Percentiles rank a stretch among this genome's conserved stretches.
phyloP scores from a whole-genome alignment of 768 basidiomycete species.

The Phanerochaete sordida region DNA sequence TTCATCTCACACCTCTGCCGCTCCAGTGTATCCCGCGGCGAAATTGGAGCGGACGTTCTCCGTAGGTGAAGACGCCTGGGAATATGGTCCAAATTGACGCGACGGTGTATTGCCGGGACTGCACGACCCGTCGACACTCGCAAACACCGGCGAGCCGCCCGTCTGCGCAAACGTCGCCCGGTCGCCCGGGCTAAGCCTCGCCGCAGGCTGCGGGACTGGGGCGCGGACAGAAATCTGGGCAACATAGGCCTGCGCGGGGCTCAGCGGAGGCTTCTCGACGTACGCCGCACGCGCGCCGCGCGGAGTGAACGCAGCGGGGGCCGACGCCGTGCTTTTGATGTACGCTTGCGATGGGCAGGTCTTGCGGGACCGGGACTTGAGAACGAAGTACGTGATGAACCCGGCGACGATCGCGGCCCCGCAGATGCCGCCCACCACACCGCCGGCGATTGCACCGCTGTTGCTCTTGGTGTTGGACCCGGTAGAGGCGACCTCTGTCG shows the following conservation, averaged over 20 bases:
- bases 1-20: constrained; percentile 9
- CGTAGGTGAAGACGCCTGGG: not conserved
- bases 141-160: not conserved
- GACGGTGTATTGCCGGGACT: not conserved
- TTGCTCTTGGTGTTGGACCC: constrained; percentile 1
- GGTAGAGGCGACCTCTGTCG: too few relatives aligned
- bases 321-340: not conserved
- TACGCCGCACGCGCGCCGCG: not conserved
- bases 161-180: constrained; percentile 10
- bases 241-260: not conserved
- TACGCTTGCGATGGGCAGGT: not conserved
- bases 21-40: constrained; percentile 8
- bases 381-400: constrained; percentile 2
- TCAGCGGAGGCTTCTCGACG: not conserved
- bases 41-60: not conserved
- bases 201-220: not conserved
- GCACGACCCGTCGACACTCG: not conserved
- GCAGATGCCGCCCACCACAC: constrained; percentile 11
- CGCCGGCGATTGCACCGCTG: constrained; percentile 13
- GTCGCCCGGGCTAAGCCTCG: constrained; percentile 10
- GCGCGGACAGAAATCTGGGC: not conserved
- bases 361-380: not conserved
- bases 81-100: not conserved
- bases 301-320: not conserved
- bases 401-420: constrained; percentile 6